Evolutionary conservation across 2,329 filamentous ascomycete genomes (phyloP), one percentile per base, ranked within the genome.

Genomic region (Arthroderma sp.): DNA sequence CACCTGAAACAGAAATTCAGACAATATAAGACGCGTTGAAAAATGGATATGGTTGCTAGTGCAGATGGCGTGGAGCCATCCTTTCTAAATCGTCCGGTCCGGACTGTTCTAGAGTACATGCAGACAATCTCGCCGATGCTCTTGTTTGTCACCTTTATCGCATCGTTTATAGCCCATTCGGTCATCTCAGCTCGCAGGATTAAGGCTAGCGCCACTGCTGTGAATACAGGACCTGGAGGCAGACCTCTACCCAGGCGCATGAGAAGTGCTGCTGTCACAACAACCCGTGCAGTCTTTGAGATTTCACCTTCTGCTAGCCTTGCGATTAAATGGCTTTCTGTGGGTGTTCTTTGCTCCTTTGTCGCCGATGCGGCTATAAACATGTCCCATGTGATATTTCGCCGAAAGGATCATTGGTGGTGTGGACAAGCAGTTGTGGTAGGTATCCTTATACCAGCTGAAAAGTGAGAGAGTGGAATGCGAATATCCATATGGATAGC

Each of bases 341-440:
- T 78, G 29, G 72, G 74, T n/a, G 68, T 87, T 11, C 74, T 88
- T 42, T 60, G 83, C 51, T 84, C 83, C 30, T 87, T 94, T 56
- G 64, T 88, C 44, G 83, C 72, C 50, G 87, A 86, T 65, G 81
- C 82, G 42, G 71, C 73, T 43, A 77, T 83, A 54, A 78, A 88
- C 60, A 77, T 91, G 40, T 61, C 77, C 39, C 87, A 91, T 65
- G 81, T 84, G 49, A 72, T 94, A 47, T 67, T 74, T 42, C 68
- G 76, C 48, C 72, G 78, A 50, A 69, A 78, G 37, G 71, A 80
- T 49, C 70, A 74, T 47, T 88, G 83, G 82, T 94, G 86, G 85
- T 86, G 84, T 58, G 84, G 84, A 45, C 78, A 91, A 66, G 73
- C 78, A 53, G 75, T 76, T 45, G 80, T 83, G 66, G 85, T 88